Percentiles rank a stretch among this genome's conserved stretches.
Conservation (phyloP, 2,329 filamentous ascomycete genomes). For the Aspergillus awamori region DNA sequence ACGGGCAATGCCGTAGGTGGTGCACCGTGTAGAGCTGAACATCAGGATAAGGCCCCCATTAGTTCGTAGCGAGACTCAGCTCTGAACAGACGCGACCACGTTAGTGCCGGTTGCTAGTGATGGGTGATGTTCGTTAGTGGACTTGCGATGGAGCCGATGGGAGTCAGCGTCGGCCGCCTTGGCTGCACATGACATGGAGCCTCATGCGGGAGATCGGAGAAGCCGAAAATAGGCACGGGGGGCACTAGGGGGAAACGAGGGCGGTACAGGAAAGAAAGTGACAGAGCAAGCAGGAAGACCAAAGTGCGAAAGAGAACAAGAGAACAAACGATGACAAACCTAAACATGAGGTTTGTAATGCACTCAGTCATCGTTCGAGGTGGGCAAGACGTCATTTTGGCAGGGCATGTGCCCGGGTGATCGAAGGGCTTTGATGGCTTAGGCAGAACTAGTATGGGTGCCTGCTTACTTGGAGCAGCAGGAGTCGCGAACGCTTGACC, state of each 20-base stretch:
- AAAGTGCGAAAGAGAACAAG: not conserved
- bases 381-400: conserved; percentile 6
- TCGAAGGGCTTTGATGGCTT: conserved; percentile 9
- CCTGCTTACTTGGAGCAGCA: conserved; percentile 8
- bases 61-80: not conserved
- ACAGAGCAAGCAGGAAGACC: not conserved
- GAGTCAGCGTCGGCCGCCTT: not conserved
- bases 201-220: conserved; percentile 4
- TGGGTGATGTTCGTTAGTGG: not conserved
- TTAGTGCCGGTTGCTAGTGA: not conserved
- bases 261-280: not conserved
- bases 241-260: not conserved
- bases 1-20: not conserved
- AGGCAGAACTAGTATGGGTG: conserved; percentile 12
- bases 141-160: not conserved
- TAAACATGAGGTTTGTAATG: not conserved
- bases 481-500: conserved; percentile 5
- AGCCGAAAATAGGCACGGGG: not conserved
- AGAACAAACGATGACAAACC: not conserved
- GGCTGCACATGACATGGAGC: conserved; percentile 1
- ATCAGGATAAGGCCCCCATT: not conserved
- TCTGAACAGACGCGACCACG: not conserved
- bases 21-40: not conserved
- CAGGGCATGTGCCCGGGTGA: conserved; percentile 9
- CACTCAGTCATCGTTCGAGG: not conserved